Base-by-base conservation (phyloP, 2,329 filamentous ascomycete genomes). In the Scedosporium boydii region DNA sequence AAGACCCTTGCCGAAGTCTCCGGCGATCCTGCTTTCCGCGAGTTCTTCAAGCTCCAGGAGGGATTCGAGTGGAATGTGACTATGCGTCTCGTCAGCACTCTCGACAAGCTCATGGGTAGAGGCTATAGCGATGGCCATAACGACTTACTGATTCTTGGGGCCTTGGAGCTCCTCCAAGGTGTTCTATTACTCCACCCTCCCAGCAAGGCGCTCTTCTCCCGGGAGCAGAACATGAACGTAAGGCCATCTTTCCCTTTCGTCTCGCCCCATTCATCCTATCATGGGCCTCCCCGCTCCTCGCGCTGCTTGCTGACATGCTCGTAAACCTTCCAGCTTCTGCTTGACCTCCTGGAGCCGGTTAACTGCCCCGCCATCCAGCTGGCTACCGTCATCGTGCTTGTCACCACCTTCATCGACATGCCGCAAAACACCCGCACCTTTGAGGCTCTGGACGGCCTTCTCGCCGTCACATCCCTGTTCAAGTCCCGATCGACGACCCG, bases 21-120 rank as follows among this genome's bases (percentile, higher is more conserved):
- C 59, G 84, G 87, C 66, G 95, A 98, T 74, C 91, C 90, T 21
- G 93, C 93, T 21, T 98, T 97, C 72, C 82, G 91, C 67, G 92
- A 97, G 75, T 98, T 98, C 79, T 97, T 96, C 80, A 91, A 96
- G 73, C 75, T 98, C 67, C 95, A 99, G 74, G 93, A 98, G 71
- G 91, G 93, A 2, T 99, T 99, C 72, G 91, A 98, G 77, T 98
- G 92, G 90, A 99, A 99, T 77, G 91, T 98, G 62, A 88, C 91
- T 14, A 87, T 91, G 76, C 87, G 92, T 64, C 82, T 98, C 64
- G 87, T 96, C 65, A 86, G 87, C 61, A 96, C 91, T 63, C 84
- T 98, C 53, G 92, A 97, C 74, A 84, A 91, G 63, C 82, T 97
- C 58, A 82, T 97, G 70, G 91, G 91, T 55, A 91, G 91, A 78